A percentile compares a stretch with the other conserved stretches of the same genome.
Evolutionary conservation across 179 eudicot genomes (phyloP).

Genomic region (Pouteria campechiana): DNA sequence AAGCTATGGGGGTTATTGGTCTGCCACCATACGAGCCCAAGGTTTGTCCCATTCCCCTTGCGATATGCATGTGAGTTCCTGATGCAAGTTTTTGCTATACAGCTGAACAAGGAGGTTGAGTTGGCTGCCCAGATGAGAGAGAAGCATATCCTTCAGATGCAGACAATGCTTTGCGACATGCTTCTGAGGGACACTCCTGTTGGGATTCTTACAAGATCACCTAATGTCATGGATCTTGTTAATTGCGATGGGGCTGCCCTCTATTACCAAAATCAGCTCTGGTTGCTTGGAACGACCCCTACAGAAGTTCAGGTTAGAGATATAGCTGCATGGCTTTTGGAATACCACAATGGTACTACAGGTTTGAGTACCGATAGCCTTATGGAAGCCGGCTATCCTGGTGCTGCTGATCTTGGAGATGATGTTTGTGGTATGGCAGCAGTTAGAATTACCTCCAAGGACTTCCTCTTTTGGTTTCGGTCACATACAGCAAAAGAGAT

Average conservation of each 20-base stretch:
- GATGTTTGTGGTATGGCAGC: conserved; percentile 89
- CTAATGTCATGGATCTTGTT: conserved; percentile 82
- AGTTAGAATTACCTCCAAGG: conserved; percentile 43
- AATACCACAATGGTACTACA: conserved; percentile 50
- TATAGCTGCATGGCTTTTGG: conserved; percentile 56
- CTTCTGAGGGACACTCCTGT: conserved; percentile 68
- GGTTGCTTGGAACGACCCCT: conserved; percentile 65
- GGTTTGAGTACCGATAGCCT: conserved; percentile 84
- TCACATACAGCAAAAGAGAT: conserved; percentile 75
- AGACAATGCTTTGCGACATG: conserved; percentile 85
- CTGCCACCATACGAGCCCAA: conserved; percentile 64
- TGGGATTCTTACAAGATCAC: conserved; percentile 65
- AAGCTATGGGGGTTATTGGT: conserved; percentile 90
- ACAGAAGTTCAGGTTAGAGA: conserved; percentile 48
- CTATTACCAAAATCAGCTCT: conserved; percentile 35
- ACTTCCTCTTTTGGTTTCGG: conserved; percentile 80
- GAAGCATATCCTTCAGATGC: conserved; percentile 54
- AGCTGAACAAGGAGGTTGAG: conserved; percentile 71
- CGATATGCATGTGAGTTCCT: conserved; percentile 82
- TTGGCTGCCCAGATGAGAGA: conserved; percentile 58
- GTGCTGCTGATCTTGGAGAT: conserved; percentile 54
- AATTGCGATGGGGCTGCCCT: conserved; percentile 85
- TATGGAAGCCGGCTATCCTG: conserved; percentile 76
- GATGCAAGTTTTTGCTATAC: conserved; percentile 71
- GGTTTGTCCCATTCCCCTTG: conserved; percentile 61